Conservation (phyloP, 805 yeast species). For the Candida coleopterorum region DNA sequence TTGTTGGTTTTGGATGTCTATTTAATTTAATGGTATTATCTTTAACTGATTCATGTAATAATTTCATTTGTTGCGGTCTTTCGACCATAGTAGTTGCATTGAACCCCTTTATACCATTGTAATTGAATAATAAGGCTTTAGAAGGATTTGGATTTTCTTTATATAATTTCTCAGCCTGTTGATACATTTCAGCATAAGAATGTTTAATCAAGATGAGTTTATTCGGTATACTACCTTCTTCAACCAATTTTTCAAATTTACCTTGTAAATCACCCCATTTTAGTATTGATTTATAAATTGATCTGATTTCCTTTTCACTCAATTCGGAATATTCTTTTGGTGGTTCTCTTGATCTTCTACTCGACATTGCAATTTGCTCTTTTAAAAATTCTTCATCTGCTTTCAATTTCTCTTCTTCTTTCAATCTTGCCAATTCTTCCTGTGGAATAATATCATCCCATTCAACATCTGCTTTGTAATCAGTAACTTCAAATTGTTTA, state of each 20-base stretch:
- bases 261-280: slow-evolving; percentile 74
- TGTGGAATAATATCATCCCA: slow-evolving; percentile 99
- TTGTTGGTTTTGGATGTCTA: slow-evolving; percentile 69
- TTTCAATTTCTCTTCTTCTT: slow-evolving; percentile 84
- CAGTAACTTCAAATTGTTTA: slow-evolving; percentile 96
- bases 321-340: slow-evolving; percentile 44
- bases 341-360: slow-evolving; percentile 58
- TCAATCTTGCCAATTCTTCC: slow-evolving; percentile 81
- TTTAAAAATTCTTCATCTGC: slow-evolving; percentile 82
- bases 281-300: slow-evolving; percentile 76
- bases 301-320: slow-evolving; percentile 82
- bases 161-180: slow-evolving; percentile 61
- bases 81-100: slow-evolving; percentile 85
- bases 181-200: slow-evolving; percentile 67
- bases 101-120: slow-evolving; percentile 77
- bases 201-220: slow-evolving; percentile 75
- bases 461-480: slow-evolving; percentile 94
- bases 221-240: slow-evolving; percentile 84
- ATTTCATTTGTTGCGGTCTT: slow-evolving; percentile 80
- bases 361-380: slow-evolving; percentile 84
- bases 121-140: slow-evolving; percentile 85
- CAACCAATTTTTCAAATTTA: slow-evolving; percentile 79
- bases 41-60: slow-evolving; percentile 47
- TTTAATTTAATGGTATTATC: slow-evolving; percentile 60
- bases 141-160: slow-evolving; percentile 73